Conservation (phyloP, 2,329 filamentous ascomycete species). For the Purpureocillium lavendulum region DNA sequence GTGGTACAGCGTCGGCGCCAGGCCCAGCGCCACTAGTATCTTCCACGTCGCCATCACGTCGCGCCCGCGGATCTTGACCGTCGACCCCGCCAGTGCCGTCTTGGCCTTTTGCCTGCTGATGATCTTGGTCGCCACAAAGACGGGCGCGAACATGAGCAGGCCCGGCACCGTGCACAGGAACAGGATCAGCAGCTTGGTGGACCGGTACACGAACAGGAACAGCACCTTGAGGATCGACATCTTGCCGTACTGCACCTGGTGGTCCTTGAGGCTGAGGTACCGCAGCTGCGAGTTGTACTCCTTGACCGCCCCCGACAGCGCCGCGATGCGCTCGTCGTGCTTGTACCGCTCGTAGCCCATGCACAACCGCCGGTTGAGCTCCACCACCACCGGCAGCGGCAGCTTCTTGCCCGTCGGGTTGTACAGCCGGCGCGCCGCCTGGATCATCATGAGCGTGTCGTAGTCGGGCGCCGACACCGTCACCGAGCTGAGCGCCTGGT, state of each 20-base stretch:
- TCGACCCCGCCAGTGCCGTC: constrained; percentile 75
- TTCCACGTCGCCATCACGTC: constrained; percentile 96
- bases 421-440: constrained; percentile 87
- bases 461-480: constrained; percentile 91
- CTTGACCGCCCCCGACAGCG: constrained; percentile 66
- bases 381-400: constrained; percentile 83
- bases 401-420: constrained; percentile 92
- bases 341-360: constrained; percentile 91
- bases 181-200: constrained; percentile 68
- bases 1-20: constrained; percentile 75
- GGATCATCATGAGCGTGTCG: constrained; percentile 93
- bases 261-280: constrained; percentile 81
- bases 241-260: constrained; percentile 87
- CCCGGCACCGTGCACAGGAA: constrained; percentile 79
- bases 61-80: constrained; percentile 78
- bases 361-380: constrained; percentile 84
- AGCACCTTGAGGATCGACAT: constrained; percentile 72
- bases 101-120: constrained; percentile 77
- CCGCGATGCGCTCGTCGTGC: constrained; percentile 74
- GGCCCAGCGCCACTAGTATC: constrained; percentile 74
- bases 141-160: constrained; percentile 76
- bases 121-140: constrained; percentile 76
- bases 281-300: constrained; percentile 83
- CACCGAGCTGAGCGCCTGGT: constrained; percentile 76
- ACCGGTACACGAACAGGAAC: constrained; percentile 68